These are phyloP conservation scores for Canavalia ensiformis DNA, from an alignment of 306 rosid genomes.

Conservation along the genomic window DNA sequence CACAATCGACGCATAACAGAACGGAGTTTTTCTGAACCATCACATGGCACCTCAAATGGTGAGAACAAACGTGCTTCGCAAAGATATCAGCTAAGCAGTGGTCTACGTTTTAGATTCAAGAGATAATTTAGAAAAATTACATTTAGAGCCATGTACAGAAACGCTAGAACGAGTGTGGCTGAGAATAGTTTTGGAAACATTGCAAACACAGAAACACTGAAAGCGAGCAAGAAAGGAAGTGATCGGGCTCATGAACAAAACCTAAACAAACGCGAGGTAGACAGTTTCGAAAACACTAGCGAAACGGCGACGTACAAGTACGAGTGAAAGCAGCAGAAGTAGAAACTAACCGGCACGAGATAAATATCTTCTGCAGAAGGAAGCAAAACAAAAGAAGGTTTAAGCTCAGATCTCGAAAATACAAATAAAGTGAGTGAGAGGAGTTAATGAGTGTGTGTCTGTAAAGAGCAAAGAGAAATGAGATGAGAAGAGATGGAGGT, in stretches of 20 bases:
- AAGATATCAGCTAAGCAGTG: too few species aligned
- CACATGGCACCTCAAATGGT: not conserved
- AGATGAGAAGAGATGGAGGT: slow-evolving; percentile 35
- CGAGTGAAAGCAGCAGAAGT: slow-evolving; percentile 36
- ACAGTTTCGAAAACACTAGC: not conserved
- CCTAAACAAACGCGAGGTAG: not conserved
- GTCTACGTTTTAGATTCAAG: too few species aligned
- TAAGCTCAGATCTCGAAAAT: slow-evolving; percentile 66
- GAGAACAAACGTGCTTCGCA: not conserved
- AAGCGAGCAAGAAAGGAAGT: not conserved
- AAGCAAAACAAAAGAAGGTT: slow-evolving; percentile 10
- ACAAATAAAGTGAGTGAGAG: not conserved
- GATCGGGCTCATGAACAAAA: slow-evolving; percentile 1
- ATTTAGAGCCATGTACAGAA: too few species aligned
- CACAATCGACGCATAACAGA: not conserved
- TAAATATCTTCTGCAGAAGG: slow-evolving; percentile 18
- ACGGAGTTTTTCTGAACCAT: not conserved
- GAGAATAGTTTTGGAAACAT: not conserved
- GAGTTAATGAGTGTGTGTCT: not conserved
- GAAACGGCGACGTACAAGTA: slow-evolving; percentile 20
- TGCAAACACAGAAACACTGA: not conserved
- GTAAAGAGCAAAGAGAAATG: not conserved
- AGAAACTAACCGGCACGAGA: slow-evolving; percentile 49
- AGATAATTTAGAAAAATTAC: not conserved
- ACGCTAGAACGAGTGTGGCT: not conserved